Conservation (phyloP, 495 filamentous ascomycete genomes). For the Trichoderma reesei region DNA sequence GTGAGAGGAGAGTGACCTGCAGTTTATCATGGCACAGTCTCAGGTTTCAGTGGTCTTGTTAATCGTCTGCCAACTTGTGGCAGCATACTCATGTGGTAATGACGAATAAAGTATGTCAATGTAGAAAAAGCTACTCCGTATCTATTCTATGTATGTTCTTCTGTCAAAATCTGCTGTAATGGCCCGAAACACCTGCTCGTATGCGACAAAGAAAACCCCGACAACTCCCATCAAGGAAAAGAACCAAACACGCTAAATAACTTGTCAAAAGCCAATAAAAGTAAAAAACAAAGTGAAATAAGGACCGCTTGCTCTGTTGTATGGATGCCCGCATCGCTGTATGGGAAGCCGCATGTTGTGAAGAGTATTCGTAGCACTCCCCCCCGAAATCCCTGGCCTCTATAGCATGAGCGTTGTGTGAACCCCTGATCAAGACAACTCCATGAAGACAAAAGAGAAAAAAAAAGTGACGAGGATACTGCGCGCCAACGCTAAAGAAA, state of each 20-base stretch:
- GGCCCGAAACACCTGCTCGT: too few species aligned
- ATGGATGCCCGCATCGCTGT: neutral
- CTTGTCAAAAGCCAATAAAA: neutral
- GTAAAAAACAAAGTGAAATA: neutral
- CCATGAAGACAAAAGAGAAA: neutral
- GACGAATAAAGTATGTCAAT: neutral
- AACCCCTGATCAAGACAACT: neutral
- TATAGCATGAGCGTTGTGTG: neutral
- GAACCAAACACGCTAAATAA: neutral
- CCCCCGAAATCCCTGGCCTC: neutral
- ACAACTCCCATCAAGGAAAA: too few species aligned
- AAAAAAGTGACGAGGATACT: neutral
- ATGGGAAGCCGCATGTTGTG: neutral
- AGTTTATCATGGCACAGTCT: neutral
- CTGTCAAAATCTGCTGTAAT: neutral
- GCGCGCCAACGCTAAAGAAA: neutral
- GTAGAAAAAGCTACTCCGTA: neutral
- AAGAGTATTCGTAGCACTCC: neutral
- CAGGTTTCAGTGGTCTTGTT: neutral
- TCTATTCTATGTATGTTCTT: too few species aligned
- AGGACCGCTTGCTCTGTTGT: neutral
- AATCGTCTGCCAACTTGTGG: too few species aligned
- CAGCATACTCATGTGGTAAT: too few species aligned
- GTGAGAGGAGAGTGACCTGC: too few species aligned
- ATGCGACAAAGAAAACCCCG: neutral